These are phyloP conservation scores for Globisporangium sylvaticum DNA, from an alignment of 352 stramenopile species.

Conservation along the genomic window DNA sequence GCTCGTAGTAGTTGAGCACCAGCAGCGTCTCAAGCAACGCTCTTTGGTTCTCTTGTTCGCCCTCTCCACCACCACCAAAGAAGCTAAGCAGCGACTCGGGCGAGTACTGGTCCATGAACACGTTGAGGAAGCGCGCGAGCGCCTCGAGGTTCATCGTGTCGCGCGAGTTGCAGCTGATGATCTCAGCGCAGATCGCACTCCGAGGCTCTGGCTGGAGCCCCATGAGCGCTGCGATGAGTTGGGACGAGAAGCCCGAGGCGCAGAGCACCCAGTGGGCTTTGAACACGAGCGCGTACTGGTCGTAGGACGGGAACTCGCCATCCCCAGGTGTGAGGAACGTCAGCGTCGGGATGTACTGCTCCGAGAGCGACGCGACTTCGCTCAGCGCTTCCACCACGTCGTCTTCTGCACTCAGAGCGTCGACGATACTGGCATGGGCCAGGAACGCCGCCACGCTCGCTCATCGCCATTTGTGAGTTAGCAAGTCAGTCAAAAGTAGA, in stretches of 20 bases:
- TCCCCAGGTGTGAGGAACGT: slow-evolving; percentile 39
- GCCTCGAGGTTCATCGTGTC: slow-evolving; percentile 67
- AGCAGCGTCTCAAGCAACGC: slow-evolving; percentile 55
- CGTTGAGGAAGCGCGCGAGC: slow-evolving; percentile 48
- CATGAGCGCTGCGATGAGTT: slow-evolving; percentile 59
- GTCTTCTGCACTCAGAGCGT: slow-evolving; percentile 33
- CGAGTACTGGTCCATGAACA: slow-evolving; percentile 73
- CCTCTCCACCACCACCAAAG: slow-evolving; percentile 23
- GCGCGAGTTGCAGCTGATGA: slow-evolving; percentile 43
- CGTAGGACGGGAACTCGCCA: slow-evolving; percentile 47
- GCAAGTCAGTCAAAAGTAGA: too few species aligned
- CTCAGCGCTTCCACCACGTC: slow-evolving; percentile 44
- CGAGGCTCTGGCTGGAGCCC: slow-evolving; percentile 29
- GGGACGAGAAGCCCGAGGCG: slow-evolving; percentile 47
- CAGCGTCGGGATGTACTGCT: slow-evolving; percentile 56
- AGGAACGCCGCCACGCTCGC: slow-evolving; percentile 53
- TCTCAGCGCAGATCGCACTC: slow-evolving; percentile 26
- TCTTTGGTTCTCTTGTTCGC: slow-evolving; percentile 17
- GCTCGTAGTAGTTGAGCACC: slow-evolving; percentile 61
- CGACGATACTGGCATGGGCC: slow-evolving; percentile 31
- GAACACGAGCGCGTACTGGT: slow-evolving; percentile 57
- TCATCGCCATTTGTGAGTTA: slow-evolving; percentile 34
- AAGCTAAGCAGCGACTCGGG: slow-evolving; percentile 43
- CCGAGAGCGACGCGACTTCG: slow-evolving; percentile 43
- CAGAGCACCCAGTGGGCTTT: slow-evolving; percentile 64